A percentile compares a stretch with the other conserved stretches of the same genome.
These are phyloP conservation scores for Metschnikowia matae DNA, from an alignment of 805 yeast genomes.

Conservation along the genomic window DNA sequence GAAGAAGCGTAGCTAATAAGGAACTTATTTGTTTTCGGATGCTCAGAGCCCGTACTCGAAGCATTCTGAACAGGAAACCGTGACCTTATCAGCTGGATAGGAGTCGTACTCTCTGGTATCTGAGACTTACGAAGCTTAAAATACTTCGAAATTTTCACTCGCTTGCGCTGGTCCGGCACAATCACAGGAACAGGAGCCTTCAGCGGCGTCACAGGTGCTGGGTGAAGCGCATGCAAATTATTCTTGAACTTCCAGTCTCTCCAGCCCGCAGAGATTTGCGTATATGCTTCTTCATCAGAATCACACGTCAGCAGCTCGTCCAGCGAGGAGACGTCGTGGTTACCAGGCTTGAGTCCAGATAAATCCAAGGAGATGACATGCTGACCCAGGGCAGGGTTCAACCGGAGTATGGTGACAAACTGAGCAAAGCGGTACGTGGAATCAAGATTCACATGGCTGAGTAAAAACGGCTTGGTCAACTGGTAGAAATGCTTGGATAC, in stretches of 20 bases:
- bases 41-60: slow-evolving; percentile 15
- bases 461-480: slow-evolving; percentile 52
- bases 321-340: slow-evolving; percentile 18
- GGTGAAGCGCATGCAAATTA: slow-evolving; percentile 49
- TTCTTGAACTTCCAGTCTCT: slow-evolving; percentile 83
- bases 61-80: background rate
- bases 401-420: slow-evolving; percentile 63
- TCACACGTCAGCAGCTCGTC: slow-evolving; percentile 7
- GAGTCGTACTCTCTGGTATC: background rate
- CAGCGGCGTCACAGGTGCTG: slow-evolving; percentile 17
- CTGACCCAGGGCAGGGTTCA: slow-evolving; percentile 51
- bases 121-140: slow-evolving; percentile 15
- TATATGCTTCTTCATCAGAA: slow-evolving; percentile 2
- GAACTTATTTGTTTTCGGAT: slow-evolving; percentile 62
- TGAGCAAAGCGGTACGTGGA: slow-evolving; percentile 81
- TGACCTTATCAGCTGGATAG: background rate
- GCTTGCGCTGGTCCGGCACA: slow-evolving; percentile 16
- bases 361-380: slow-evolving; percentile 58
- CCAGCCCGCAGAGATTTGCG: slow-evolving; percentile 68
- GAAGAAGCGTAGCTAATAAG: slow-evolving; percentile 58
- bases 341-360: slow-evolving; percentile 41
- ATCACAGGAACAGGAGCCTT: slow-evolving; percentile 11
- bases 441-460: slow-evolving; percentile 50
- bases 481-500: slow-evolving; percentile 49
- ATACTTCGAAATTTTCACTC: slow-evolving; percentile 15